Percentiles rank a stretch among this genome's conserved stretches.
Evolutionary conservation across 768 basidiomycete genomes (phyloP).

Genomic region (Suillus discolor): DNA sequence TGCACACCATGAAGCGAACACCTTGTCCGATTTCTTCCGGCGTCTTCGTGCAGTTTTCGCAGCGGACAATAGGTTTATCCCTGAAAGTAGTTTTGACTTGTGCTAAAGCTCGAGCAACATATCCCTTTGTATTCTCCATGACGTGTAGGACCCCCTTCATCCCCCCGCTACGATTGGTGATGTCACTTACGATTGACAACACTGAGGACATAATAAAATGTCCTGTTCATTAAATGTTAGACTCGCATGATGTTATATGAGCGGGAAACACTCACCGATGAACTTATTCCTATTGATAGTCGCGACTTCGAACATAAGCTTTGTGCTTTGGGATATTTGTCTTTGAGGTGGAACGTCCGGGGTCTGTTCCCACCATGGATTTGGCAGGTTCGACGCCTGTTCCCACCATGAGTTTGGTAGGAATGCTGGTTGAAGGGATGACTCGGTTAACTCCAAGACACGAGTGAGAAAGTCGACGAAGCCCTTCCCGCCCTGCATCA

Average conservation of each 20-base stretch:
- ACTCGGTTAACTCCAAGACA: conserved; percentile 8
- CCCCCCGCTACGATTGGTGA: not conserved
- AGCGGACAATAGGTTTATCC: conserved; percentile 21
- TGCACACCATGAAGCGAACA: conserved; percentile 25
- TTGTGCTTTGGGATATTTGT: conserved; percentile 3
- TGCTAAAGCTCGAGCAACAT: conserved; percentile 1
- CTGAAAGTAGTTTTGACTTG: not conserved
- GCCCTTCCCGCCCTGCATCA: conserved; percentile 11
- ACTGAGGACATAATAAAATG: conserved; percentile 9
- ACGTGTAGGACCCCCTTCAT: conserved; percentile 7
- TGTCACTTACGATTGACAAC: conserved; percentile 8
- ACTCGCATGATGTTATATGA: not conserved
- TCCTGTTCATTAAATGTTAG: conserved; percentile 4
- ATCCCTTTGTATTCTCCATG: conserved; percentile 8
- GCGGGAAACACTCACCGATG: conserved; percentile 14
- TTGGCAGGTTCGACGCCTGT: conserved; percentile 16
- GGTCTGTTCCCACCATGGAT: conserved; percentile 9
- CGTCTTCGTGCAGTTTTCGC: conserved; percentile 21
- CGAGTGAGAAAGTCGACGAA: conserved; percentile 10
- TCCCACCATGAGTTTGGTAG: conserved; percentile 8
- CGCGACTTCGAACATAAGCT: conserved; percentile 12
- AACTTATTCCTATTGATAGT: conserved; percentile 21
- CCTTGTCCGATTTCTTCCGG: conserved; percentile 17
- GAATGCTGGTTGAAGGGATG: not conserved
- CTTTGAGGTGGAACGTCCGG: conserved; percentile 8